Evolutionary conservation across 2,329 filamentous ascomycete genomes (phyloP).

Genomic region (Arthrobotrys iridis): DNA sequence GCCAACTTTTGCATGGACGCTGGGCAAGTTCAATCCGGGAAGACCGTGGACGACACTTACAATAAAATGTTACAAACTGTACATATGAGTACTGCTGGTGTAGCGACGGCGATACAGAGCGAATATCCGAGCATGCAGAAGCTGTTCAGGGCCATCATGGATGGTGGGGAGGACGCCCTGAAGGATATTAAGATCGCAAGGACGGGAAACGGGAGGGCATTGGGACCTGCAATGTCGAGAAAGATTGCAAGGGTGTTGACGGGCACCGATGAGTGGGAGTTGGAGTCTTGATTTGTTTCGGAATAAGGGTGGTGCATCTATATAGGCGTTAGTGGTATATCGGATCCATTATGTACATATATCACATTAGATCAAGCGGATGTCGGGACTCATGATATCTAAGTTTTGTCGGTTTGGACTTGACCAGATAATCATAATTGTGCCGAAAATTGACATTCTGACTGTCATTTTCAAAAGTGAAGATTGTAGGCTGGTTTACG

Average conservation of each 20-base stretch:
- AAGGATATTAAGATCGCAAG: conserved; percentile 67
- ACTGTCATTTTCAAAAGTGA: too few relatives aligned
- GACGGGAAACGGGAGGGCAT: conserved; percentile 67
- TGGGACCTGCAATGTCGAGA: conserved; percentile 70
- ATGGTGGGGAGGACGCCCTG: conserved; percentile 70
- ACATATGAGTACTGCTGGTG: conserved; percentile 74
- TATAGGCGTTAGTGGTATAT: neutral
- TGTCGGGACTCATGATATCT: too few relatives aligned
- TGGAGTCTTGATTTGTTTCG: conserved; percentile 31
- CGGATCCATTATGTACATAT: neutral
- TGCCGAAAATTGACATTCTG: too few relatives aligned
- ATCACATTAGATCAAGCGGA: neutral
- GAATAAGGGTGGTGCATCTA: conserved; percentile 7
- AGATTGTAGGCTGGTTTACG: too few relatives aligned
- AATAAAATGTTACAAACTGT: conserved; percentile 80
- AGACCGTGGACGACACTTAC: conserved; percentile 74
- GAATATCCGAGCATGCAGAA: conserved; percentile 70
- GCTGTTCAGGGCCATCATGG: conserved; percentile 70
- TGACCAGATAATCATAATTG: neutral
- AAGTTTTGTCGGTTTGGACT: too few relatives aligned
- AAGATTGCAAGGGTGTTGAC: conserved; percentile 71
- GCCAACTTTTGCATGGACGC: conserved; percentile 81
- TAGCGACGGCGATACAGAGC: conserved; percentile 74
- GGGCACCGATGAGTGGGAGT: conserved; percentile 63
- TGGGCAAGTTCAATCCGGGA: conserved; percentile 78